Evolutionary conservation across 2,329 filamentous ascomycete species (phyloP).

Genomic region (Malbranchea cinnamomea): DNA sequence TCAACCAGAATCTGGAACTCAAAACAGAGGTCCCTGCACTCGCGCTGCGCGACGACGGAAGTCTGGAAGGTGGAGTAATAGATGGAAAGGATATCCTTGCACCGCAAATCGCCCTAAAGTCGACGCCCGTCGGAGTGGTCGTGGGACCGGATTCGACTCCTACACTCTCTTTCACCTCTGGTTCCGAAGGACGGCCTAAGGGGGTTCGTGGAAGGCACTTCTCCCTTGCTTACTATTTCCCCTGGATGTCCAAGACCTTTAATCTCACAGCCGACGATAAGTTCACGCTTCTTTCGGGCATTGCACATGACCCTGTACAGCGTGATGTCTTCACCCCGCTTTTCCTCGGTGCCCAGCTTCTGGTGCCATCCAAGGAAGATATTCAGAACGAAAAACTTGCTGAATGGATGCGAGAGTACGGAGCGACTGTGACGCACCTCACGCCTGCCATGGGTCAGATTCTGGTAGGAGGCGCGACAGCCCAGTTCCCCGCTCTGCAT

Average conservation of each 20-base stretch:
- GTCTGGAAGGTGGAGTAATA: slow-evolving; percentile 51
- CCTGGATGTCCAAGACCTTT: slow-evolving; percentile 85
- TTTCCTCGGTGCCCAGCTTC: slow-evolving; percentile 64
- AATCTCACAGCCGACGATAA: slow-evolving; percentile 53
- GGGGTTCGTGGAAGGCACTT: slow-evolving; percentile 81
- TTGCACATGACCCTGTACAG: slow-evolving; percentile 45
- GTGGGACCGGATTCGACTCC: slow-evolving; percentile 77
- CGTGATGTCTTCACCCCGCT: slow-evolving; percentile 80
- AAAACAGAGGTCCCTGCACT: slow-evolving; percentile 63
- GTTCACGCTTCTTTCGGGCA: slow-evolving; percentile 75
- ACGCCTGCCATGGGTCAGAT: slow-evolving; percentile 97
- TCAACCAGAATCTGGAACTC: slow-evolving; percentile 56
- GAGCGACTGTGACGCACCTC: slow-evolving; percentile 68
- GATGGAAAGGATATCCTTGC: slow-evolving; percentile 55
- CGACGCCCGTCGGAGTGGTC: slow-evolving; percentile 50
- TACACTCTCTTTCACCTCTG: slow-evolving; percentile 60
- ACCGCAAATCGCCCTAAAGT: slow-evolving; percentile 36
- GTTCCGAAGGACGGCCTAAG: slow-evolving; percentile 65
- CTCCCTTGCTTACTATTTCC: slow-evolving; percentile 70
- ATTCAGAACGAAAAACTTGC: slow-evolving; percentile 75
- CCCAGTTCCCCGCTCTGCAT: slow-evolving; percentile 61
- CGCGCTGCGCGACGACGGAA: slow-evolving; percentile 54
- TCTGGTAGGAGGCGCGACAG: slow-evolving; percentile 66
- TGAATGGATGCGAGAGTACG: slow-evolving; percentile 71
- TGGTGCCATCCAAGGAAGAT: slow-evolving; percentile 66